A percentile compares a stretch with the other conserved stretches of the same genome.
phyloP scores from a whole-genome alignment of 148 eudicot genomes.

The Rhododendron williamsianum region DNA sequence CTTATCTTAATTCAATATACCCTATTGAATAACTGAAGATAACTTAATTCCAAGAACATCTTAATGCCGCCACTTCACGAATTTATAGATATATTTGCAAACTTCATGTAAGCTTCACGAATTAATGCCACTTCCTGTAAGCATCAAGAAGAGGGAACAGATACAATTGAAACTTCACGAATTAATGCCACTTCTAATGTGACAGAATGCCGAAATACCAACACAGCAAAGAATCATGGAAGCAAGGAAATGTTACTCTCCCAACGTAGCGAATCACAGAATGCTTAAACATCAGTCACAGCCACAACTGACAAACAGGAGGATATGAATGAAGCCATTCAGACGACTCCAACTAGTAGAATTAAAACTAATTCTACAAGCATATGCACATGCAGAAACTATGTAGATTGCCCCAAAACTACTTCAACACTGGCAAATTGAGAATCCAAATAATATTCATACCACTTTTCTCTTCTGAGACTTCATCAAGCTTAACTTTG shows the following conservation, averaged over 20 bases:
- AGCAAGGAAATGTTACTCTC: not conserved
- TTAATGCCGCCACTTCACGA: not conserved
- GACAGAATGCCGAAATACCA: not conserved
- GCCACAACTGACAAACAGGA: not conserved
- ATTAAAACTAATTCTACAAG: not conserved
- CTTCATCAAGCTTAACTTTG: slow-evolving; percentile 61
- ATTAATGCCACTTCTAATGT: not conserved
- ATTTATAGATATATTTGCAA: not conserved
- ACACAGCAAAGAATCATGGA: not conserved
- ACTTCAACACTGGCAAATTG: not conserved
- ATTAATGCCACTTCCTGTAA: not conserved
- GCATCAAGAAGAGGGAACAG: not conserved
- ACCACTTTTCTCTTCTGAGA: slow-evolving; percentile 47
- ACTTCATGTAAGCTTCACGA: not conserved
- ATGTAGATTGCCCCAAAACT: not conserved
- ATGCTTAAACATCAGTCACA: not conserved
- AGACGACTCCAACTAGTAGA: not conserved
- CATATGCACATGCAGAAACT: not conserved
- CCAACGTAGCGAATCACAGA: not conserved
- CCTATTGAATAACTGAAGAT: slow-evolving; percentile 2
- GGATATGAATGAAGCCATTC: not conserved
- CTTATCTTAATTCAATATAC: not conserved
- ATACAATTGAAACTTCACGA: not conserved
- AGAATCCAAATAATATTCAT: slow-evolving; percentile 17
- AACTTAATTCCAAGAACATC: not conserved